Percentiles rank a stretch among this genome's conserved stretches.
Evolutionary conservation across 2,329 filamentous ascomycete species (phyloP).

Genomic region (Parascedosporium putredinis): DNA sequence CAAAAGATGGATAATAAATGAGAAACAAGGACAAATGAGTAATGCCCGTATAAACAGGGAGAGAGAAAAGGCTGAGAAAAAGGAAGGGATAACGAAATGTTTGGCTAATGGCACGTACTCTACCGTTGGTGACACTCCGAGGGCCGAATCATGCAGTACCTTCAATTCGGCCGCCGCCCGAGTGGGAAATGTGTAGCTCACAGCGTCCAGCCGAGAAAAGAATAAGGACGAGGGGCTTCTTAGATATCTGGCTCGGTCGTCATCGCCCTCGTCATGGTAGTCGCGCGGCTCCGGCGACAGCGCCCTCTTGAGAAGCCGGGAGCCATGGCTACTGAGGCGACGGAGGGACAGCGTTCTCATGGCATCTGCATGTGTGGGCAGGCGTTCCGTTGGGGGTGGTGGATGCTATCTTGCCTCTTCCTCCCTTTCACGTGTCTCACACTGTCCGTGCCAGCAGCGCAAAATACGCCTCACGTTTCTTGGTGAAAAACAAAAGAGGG

Average conservation of each 20-base stretch:
- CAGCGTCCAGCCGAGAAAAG: background rate
- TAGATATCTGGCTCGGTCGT: too few relatives aligned
- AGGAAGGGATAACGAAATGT: background rate
- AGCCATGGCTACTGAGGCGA: background rate
- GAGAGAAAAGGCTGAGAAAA: background rate
- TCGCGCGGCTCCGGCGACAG: background rate
- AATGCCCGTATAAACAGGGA: too few relatives aligned
- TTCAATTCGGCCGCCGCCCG: background rate
- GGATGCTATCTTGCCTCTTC: too few relatives aligned
- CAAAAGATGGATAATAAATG: background rate
- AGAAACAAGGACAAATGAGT: background rate
- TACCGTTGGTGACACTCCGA: background rate
- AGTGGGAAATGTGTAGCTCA: background rate
- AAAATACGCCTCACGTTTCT: too few relatives aligned
- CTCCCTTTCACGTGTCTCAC: too few relatives aligned
- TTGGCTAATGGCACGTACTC: constrained; percentile 3
- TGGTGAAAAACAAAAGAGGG: too few relatives aligned
- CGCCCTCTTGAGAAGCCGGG: constrained; percentile 4
- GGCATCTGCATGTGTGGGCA: background rate
- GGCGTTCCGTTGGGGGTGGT: too few relatives aligned
- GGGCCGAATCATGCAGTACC: constrained; percentile 1
- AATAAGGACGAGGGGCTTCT: background rate
- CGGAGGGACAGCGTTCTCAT: constrained; percentile 2
- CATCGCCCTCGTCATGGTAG: background rate
- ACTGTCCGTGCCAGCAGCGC: too few relatives aligned